Base-by-base conservation (phyloP, 768 basidiomycete species). In the Royoungia palumana region DNA sequence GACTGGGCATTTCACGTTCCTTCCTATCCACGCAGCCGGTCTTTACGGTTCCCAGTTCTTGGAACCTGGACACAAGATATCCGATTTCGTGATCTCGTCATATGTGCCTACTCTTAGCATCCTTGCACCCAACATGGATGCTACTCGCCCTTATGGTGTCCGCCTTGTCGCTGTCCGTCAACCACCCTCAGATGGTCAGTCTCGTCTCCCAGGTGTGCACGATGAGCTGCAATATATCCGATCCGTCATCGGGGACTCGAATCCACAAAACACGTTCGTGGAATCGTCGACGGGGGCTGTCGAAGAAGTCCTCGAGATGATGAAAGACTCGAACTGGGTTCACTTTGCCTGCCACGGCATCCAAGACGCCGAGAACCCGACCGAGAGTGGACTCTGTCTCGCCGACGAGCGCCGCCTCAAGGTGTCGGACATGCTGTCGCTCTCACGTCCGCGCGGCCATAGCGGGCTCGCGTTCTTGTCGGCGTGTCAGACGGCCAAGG, bases 401-500 rank as follows among this genome's bases (percentile, higher is more conserved):
- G 50, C 50, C 0, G 25, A 51, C 22, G 3, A 16, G 6, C 27
- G 51, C 7, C 43, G 43, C 12, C 24, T 55, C 10, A 44, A 32
- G 17, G 30, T 56, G 4, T 32, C 45, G 0, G 54, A 50, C 14
- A 44, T 56, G 34, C 37, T 56, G n/a, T 21, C 36, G 2, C 14
- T 46, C 13, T 50, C 55, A 17, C 39, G 47, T 0, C 57, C 35
- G 24, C 68, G 12, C 35, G 63, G 41, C 27, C 67, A 8, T 35
- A 62, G 41, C 28, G 48, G 67, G 35, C 60, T 77, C 36, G 76
- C 70, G 0, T 73, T 76, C 54, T 67, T 78, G 4, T 75, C 75
- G 3, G 77, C 76, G 2, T 78, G 76, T 50, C 67, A 78, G 49
- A 77, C 71, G 6, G 73, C 72, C 0, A 64, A 51, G 36, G 72